Conservation (phyloP, 306 rosid species). For the Rosa chinensis region DNA sequence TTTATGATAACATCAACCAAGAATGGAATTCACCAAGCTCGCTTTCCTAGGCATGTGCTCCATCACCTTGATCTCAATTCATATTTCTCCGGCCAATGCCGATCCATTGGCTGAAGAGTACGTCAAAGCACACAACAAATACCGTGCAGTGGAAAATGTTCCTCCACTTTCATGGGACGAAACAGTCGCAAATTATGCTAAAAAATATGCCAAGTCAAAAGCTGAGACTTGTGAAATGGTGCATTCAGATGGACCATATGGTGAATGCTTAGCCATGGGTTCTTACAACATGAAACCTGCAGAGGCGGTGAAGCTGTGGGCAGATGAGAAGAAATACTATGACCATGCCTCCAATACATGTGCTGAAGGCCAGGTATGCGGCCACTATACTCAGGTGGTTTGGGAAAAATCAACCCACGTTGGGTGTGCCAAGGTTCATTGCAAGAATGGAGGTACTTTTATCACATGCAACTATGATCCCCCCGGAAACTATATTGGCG, state of each 20-base stretch:
- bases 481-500: not conserved
- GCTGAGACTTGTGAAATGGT: not conserved
- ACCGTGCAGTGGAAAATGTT: not conserved
- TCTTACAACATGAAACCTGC: not conserved
- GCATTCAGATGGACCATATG: not conserved
- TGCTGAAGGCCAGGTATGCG: not conserved
- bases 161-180: not conserved
- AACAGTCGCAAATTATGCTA: not conserved
- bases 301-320: not conserved
- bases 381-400: not conserved
- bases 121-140: not conserved
- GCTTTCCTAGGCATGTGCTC: not conserved
- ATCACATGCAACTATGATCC: not conserved
- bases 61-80: not conserved
- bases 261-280: not conserved
- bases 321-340: not conserved
- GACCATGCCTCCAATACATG: not conserved
- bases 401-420: not conserved
- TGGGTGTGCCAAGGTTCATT: not conserved
- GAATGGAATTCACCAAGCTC: not conserved
- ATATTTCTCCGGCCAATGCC: not conserved
- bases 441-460: not conserved
- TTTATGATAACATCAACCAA: not conserved
- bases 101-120: not conserved
- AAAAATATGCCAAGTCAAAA: not conserved